Base-by-base conservation (phyloP, 176 grass and related monocot species). In the Oryza nivara region DNA sequence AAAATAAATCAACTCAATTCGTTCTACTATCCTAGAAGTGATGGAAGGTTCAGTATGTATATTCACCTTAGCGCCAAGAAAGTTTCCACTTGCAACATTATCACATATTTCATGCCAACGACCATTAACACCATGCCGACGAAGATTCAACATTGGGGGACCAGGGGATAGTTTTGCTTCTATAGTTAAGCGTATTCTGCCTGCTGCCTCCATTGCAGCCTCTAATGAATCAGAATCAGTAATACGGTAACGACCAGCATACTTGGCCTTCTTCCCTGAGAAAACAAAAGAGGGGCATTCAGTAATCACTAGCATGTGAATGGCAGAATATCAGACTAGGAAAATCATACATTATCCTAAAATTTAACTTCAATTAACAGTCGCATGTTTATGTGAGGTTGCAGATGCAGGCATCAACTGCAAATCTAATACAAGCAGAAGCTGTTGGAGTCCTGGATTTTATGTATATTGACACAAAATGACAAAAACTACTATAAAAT, bases 101-200 rank as follows among this genome's bases (percentile, higher is more conserved):
- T 95, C 95, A 51, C 87, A 84, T 34, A 98, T 92, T 58, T 95
- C 95, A 28, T 98, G 95, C 91, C 93, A 95, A 38, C 87, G 84
- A 58, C 91, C 94, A 89, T 87, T 89, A 84, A 95, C 92, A 84
- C 95, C 95, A 83, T 98, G 95, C 15, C 95, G 84, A 49, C 95
- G 95, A 81, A 98, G 91, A 90, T 90, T 93, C 51, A 98, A 81
- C 83, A 98, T 98, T 67, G 95, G 92, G n/a, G 95, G 95, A 3
- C 95, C 95, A 65, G 95, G 92, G 84, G 95, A 98, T 52, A 98
- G 83, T 52, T 98, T 98, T 34, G 95, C 92, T 88, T 98, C 95
- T 81, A 98, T 95, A 80, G 91, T 88, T 30, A 98, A 47, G 38
- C 89, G 91, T 86, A 86, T 91, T 77, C 95, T 88, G 34, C 95